Percentiles rank a stretch among this genome's conserved stretches.
phyloP scores from a whole-genome alignment of 768 basidiomycete species.

The Suillus plorans region DNA sequence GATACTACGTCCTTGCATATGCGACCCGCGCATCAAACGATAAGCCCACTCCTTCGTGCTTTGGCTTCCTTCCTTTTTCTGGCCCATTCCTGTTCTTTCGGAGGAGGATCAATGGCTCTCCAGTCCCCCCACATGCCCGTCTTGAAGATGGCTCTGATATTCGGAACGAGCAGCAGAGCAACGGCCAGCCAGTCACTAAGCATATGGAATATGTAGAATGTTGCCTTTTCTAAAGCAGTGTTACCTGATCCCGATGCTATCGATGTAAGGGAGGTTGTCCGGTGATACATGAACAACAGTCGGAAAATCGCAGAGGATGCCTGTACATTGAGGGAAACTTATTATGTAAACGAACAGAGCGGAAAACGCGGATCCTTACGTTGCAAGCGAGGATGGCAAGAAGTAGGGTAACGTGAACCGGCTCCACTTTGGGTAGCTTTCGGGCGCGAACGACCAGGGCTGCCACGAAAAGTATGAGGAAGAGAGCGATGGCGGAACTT shows the following conservation, averaged over 20 bases:
- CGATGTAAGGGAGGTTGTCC: slow-evolving; percentile 34
- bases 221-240: slow-evolving; percentile 34
- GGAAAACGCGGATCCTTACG: slow-evolving; percentile 25
- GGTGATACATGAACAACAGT: slow-evolving; percentile 37
- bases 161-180: slow-evolving; percentile 29
- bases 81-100: neutral
- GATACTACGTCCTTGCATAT: neutral
- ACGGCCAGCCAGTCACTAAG: slow-evolving; percentile 43
- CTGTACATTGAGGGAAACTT: neutral
- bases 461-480: slow-evolving; percentile 20
- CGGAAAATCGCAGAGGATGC: slow-evolving; percentile 39
- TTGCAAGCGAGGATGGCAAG: slow-evolving; percentile 25
- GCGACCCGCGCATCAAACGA: neutral
- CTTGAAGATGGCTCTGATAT: slow-evolving; percentile 29
- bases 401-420: slow-evolving; percentile 20
- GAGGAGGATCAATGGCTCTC: slow-evolving; percentile 10
- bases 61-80: slow-evolving; percentile 3
- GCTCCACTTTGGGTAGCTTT: slow-evolving; percentile 27
- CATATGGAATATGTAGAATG: slow-evolving; percentile 46
- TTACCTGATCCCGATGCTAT: slow-evolving; percentile 32
- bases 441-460: slow-evolving; percentile 24
- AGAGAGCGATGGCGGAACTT: slow-evolving; percentile 27
- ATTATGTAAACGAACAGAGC: neutral
- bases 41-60: slow-evolving; percentile 2
- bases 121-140: slow-evolving; percentile 27